Evolutionary conservation across 179 eudicot species (phyloP), one percentile per base, ranked within the genome.

Genomic region (Nepenthes alata): DNA sequence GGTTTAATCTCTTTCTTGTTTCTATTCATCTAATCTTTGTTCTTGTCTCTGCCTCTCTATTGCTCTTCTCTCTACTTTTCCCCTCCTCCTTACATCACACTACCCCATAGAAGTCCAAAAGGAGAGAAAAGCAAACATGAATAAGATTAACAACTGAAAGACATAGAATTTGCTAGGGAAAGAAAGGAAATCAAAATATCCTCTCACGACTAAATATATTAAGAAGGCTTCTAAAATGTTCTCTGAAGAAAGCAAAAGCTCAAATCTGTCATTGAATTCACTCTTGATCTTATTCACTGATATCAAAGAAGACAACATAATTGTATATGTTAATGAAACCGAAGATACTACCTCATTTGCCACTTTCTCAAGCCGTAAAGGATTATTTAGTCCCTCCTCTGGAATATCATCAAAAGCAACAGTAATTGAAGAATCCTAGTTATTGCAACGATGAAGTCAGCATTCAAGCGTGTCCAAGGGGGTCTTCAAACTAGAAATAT

Each of bases 381-480:
- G 79, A 74, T 63, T 85, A 65, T 89, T 85, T 49, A 89, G 76
- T 70, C 96, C 98, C 37, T 93, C 98, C 61, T 93, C 98, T 5
- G 98, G 98, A 48, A 93, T 78, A 72, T 93, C 98, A 73, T 93
- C 96, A 79, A 93, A 93, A 59, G 95, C 96, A 47, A 89, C 86
- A 14, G 88, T 86, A 65, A 93, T 83, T 54, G 98, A 89, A 49
- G 96, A 77, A 71, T 93, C 98, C 98, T 91, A 75, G 53, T 65
- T 61, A 73, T 65, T 34, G 67, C 10, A 36, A 78, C 12, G 62
- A 65, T 11, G 60, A 72, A 50, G 4, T 47, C 50, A 55, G 59
- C 57, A 60, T 34, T 64, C 63, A 61, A 61, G 39, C 15, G 48
- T 6, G 47, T 59, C n/a, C 35, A 14, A 16, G 2, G 44, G 8